These are phyloP conservation scores for Zymoseptoria tritici DNA, from an alignment of 2,329 filamentous ascomycete species.

Conservation along the genomic window DNA sequence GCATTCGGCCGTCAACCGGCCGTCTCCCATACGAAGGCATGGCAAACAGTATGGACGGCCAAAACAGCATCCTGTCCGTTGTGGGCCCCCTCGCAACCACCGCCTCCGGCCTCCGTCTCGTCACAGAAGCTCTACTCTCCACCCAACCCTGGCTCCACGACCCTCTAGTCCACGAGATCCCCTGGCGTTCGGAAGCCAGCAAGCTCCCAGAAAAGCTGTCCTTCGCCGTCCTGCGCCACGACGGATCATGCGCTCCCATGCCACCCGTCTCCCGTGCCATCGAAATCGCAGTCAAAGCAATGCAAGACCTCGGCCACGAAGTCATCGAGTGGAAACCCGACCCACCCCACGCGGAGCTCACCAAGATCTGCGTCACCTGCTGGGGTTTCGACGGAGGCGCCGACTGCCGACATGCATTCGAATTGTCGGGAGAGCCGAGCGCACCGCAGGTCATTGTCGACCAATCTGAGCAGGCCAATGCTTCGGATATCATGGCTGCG, in stretches of 20 bases:
- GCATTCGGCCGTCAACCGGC: slow-evolving; percentile 43
- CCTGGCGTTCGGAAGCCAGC: slow-evolving; percentile 50
- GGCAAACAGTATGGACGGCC: slow-evolving; percentile 58
- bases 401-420: slow-evolving; percentile 45
- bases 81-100: slow-evolving; percentile 57
- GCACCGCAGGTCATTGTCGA: slow-evolving; percentile 39
- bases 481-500: slow-evolving; percentile 37
- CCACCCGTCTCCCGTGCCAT: slow-evolving; percentile 53
- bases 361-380: slow-evolving; percentile 29
- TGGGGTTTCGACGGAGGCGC: slow-evolving; percentile 46
- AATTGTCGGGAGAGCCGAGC: slow-evolving; percentile 48
- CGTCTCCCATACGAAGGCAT: slow-evolving; percentile 45
- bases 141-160: slow-evolving; percentile 60
- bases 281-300: slow-evolving; percentile 41
- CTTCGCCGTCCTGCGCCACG: slow-evolving; percentile 49
- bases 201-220: slow-evolving; percentile 36
- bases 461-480: slow-evolving; percentile 32
- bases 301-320: slow-evolving; percentile 49
- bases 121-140: slow-evolving; percentile 50
- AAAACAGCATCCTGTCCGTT: slow-evolving; percentile 55
- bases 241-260: slow-evolving; percentile 45
- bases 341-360: slow-evolving; percentile 35
- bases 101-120: slow-evolving; percentile 46
- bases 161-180: slow-evolving; percentile 57
- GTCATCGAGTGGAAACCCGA: slow-evolving; percentile 55